Conservation (phyloP, 2,329 filamentous ascomycete genomes). For the Cephalotrichum gorgonifer region DNA sequence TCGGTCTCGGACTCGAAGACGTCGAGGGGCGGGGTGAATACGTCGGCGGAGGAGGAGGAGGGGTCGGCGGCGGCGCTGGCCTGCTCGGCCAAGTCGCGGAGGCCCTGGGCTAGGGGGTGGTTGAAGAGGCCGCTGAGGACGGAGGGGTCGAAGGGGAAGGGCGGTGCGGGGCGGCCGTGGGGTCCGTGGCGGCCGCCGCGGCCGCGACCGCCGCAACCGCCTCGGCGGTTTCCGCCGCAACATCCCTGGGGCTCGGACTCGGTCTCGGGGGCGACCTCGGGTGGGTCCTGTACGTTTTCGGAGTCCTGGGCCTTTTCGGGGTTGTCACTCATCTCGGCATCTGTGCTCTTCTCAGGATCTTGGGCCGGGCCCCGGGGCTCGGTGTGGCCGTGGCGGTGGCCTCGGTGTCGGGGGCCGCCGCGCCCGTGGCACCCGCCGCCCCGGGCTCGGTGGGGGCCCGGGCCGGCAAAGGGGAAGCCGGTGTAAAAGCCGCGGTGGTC, state of each 20-base stretch:
- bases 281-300: constrained; percentile 19
- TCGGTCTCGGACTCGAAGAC: constrained; percentile 58
- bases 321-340: no score
- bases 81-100: constrained; percentile 26
- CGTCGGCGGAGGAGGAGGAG: constrained; percentile 17
- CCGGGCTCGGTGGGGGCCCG: constrained; percentile 5
- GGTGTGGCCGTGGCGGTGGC: constrained; percentile 11
- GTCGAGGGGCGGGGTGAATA: constrained; percentile 59
- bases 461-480: constrained; percentile 8
- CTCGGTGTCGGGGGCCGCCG: constrained; percentile 7
- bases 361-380: constrained; percentile 8
- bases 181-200: constrained; percentile 12
- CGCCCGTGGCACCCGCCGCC: constrained; percentile 8
- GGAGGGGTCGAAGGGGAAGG: constrained; percentile 24
- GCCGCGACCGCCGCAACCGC: constrained; percentile 6
- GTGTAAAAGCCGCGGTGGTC: constrained; percentile 19
- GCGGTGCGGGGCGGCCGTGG: constrained; percentile 11
- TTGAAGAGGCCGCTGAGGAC: constrained; percentile 26
- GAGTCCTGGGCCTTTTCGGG: no score
- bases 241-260: constrained; percentile 11
- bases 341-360: constrained; percentile 21
- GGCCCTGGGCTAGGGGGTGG: constrained; percentile 30
- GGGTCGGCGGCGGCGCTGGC: constrained; percentile 9
- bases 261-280: constrained; percentile 21
- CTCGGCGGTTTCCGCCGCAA: constrained; percentile 12